Evolutionary conservation across 768 basidiomycete species (phyloP), one percentile per base, ranked within the genome.

Genomic region (Astraeus odoratus): DNA sequence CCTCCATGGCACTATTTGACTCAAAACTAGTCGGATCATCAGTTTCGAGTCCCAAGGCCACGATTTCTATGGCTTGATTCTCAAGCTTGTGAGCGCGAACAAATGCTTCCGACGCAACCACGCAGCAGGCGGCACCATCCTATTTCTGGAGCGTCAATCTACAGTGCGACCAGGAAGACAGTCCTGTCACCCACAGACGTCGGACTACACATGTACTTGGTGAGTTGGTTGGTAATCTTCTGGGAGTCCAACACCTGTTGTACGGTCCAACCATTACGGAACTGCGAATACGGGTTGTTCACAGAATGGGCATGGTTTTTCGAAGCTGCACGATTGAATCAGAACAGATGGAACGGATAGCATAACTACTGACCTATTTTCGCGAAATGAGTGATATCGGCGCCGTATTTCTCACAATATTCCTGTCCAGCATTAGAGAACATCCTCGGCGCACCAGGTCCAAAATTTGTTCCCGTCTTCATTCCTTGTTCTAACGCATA

Each of bases 201-300:
- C 1, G 88, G 88, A 53, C 85, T 89, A 57, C 87, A 91, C 86
- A 90, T 91, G 60, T 77, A 82, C 62, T 85, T 85, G 2, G 88
- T 88, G 39, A 87, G 66, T 52, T 86, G 76, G 37, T 77, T 80
- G 34, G 73, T 83, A 58, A 90, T 78, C 65, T 81, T 81, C 5
- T 76, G 73, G 3, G 86, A 74, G 9, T 71, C 69, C 43, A 86
- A 58, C 22, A 90, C 73, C 54, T 90, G 75, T 52, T 88, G 80
- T 16, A 77, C 75, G 16, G 71, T 80, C 83, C 85, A 88, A 4
- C 84, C 83, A 54, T 82, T 75, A 5, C 80, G 75, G 63, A 93
- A 93, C 59, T 93, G 90, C 0, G 86, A 83, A 53, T 92, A 93
- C 0, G 87, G 87, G 53, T 93, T 91, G 45, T 84, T 83, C 45